A percentile compares a stretch with the other conserved stretches of the same genome.
Evolutionary conservation across 1,139 yeast genomes (phyloP).

Genomic region (Lodderomyces parapsilosis): DNA sequence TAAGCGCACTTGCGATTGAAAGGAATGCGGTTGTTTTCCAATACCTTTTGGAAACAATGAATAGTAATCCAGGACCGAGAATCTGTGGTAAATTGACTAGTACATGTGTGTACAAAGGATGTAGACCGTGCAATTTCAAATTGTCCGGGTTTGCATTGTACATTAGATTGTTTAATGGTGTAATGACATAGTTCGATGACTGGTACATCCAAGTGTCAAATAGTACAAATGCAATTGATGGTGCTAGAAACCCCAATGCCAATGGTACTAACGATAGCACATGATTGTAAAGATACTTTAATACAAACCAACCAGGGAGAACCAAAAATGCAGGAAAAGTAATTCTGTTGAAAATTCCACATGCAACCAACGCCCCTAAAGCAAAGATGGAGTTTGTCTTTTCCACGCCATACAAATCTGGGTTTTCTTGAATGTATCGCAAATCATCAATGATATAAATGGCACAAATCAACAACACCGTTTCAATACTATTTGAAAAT

Average conservation of each 20-base stretch:
- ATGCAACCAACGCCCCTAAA: conserved; percentile 34
- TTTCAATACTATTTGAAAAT: conserved; percentile 85
- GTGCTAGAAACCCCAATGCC: conserved; percentile 27
- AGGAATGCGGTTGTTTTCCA: conserved; percentile 52
- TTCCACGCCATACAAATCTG: conserved; percentile 11
- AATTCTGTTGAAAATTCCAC: conserved; percentile 82
- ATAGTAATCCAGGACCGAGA: conserved; percentile 69
- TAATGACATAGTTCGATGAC: conserved; percentile 37
- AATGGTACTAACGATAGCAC: conserved; percentile 22
- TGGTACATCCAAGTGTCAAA: conserved; percentile 49
- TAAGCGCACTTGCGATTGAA: conserved; percentile 60
- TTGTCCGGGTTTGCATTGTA: conserved; percentile 66
- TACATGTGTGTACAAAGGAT: conserved; percentile 73
- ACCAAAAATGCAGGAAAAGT: conserved; percentile 77
- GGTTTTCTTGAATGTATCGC: conserved; percentile 27
- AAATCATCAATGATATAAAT: conserved; percentile 52
- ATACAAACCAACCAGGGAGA: conserved; percentile 51
- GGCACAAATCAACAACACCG: conserved; percentile 59
- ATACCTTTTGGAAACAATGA: conserved; percentile 32
- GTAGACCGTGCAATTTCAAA: conserved; percentile 77
- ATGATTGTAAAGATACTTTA: conserved; percentile 35
- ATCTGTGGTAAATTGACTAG: conserved; percentile 75
- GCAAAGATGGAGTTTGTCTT: conserved; percentile 12
- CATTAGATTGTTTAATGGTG: conserved; percentile 74
- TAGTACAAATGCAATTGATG: conserved; percentile 40